A percentile compares a stretch with the other conserved stretches of the same genome.
Conservation (phyloP, 2,329 filamentous ascomycete species). For the Penicillium decumbens region DNA sequence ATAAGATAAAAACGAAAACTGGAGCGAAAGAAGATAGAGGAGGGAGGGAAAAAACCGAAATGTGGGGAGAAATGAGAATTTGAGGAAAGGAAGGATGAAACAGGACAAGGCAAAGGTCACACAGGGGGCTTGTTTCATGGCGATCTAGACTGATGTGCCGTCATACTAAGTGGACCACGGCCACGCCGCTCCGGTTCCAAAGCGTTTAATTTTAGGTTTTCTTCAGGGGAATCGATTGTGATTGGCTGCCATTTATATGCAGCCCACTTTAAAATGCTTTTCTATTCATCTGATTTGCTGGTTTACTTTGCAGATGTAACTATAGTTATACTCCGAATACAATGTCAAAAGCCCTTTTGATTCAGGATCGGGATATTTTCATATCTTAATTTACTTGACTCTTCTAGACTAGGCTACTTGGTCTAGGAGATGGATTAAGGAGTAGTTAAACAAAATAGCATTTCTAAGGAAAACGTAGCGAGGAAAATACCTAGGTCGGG, state of each 20-base stretch:
- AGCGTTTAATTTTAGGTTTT: not conserved
- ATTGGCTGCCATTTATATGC: not conserved
- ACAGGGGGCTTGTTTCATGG: conserved; percentile 16
- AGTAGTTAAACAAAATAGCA: not conserved
- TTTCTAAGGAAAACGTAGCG: not conserved
- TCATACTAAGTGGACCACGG: not conserved
- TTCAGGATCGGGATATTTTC: not conserved
- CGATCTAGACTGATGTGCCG: not conserved
- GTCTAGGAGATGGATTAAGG: not conserved
- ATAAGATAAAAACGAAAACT: not conserved
- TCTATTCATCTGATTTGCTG: not conserved
- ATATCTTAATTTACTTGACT: not conserved
- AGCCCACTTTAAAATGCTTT: not conserved
- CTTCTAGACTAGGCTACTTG: not conserved
- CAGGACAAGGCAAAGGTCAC: conserved; percentile 1
- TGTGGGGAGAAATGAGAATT: not conserved
- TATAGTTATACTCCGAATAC: not conserved
- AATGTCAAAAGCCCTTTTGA: not conserved
- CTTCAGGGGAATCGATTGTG: not conserved
- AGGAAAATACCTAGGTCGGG: not conserved
- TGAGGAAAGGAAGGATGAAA: conserved; percentile 9
- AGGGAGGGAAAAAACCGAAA: conserved; percentile 4
- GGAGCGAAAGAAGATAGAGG: conserved; percentile 4
- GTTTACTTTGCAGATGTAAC: too few species aligned
- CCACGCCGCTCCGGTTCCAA: not conserved